Evolutionary conservation across 2,329 filamentous ascomycete species (phyloP), one percentile per base, ranked within the genome.

Genomic region (Penicillium sp.): DNA sequence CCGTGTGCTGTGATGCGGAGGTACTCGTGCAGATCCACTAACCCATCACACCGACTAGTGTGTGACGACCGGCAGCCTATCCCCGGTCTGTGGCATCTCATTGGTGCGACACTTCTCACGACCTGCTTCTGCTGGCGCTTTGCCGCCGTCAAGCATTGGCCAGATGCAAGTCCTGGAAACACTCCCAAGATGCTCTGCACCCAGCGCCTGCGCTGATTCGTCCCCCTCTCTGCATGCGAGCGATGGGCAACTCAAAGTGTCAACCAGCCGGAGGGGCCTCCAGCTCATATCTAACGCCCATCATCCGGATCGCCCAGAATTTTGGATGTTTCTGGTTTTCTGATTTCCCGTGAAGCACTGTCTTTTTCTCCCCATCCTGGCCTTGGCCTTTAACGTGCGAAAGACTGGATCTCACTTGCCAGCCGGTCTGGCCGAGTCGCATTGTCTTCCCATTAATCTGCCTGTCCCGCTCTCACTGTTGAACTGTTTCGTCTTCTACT

Each of bases 381-480:
- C 27, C 31, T 60, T 51, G 57, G 56, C 49, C 55, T 41, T 27
- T 63, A 58, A 54, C 57, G 67, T 69, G 67, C 56, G 55, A 68
- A 58, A 62, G 61, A 59, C 63, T 73, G 68, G 66, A 65, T 60
- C 58, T 60, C 53, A 53, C 62, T 31, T 67, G 69, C 73, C 69
- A 74, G 72, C 71, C 65, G 71, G 72, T 60, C 73, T 74, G 73
- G 73, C 66, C 61, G 53, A 58, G 55, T 62, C 57, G 57, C 51
- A 48, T 55, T 56, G 53, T 56, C 42, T 29, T 33, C 44, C 47
- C 55, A 41, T 44, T 46, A 37, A 51, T 25, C 35, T 26, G 35
- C 45, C 25, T 40, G 47, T 18, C 42, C 22, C 52, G 41, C 26
- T 33, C 18, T 49, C 31, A 14, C 11, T 23, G n/a, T 27, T 25